These are phyloP conservation scores for Chloromonas sp. DNA, from an alignment of 163 green algal species.

Conservation along the genomic window DNA sequence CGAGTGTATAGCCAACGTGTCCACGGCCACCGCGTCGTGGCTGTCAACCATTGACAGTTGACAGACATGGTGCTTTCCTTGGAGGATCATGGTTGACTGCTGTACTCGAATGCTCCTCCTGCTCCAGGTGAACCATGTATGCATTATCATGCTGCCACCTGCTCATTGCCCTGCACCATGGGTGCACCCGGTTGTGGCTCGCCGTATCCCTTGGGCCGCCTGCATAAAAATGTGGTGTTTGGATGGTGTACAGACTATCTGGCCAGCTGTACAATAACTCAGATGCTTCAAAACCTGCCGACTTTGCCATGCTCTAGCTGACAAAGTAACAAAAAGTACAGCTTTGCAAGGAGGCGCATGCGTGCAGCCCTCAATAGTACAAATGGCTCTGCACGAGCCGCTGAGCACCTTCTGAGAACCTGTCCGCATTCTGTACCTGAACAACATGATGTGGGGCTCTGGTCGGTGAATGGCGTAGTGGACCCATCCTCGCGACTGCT, in stretches of 20 bases:
- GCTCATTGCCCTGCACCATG: not conserved
- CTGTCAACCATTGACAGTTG: no score
- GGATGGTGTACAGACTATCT: no score
- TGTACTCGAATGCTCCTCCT: not conserved
- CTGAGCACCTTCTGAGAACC: no score
- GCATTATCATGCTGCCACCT: not conserved
- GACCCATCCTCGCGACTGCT: conserved; percentile 95
- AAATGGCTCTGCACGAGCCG: no score
- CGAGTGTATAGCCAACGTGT: no score
- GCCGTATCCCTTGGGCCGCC: conserved; percentile 7
- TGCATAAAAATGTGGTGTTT: not conserved
- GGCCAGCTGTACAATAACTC: no score
- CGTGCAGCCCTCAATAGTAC: no score
- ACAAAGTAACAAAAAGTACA: no score
- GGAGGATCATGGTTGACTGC: not conserved
- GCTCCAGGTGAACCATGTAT: not conserved
- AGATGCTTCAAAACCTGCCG: no score
- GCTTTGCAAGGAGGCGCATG: no score
- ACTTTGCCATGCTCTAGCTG: no score
- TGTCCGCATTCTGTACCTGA: conserved; percentile 39
- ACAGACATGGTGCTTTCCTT: not conserved
- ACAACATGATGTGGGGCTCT: conserved; percentile 93
- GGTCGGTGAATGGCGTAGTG: conserved; percentile 93
- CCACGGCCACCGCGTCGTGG: no score
- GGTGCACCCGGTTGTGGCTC: not conserved